phyloP scores from a whole-genome alignment of 179 eudicot genomes.

The Silene vulgaris region DNA sequence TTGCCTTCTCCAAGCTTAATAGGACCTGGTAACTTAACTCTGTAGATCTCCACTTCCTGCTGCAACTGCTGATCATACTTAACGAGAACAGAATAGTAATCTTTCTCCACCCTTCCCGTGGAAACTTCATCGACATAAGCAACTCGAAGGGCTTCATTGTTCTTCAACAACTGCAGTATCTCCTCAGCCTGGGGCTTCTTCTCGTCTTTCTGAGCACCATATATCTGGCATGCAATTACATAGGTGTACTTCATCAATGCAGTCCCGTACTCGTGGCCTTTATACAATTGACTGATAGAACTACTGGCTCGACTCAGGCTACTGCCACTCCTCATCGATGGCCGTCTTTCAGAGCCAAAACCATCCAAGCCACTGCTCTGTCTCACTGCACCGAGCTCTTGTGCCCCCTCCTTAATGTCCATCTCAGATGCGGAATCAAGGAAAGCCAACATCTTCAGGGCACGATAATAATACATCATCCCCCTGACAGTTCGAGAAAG shows the following conservation, averaged over 20 bases:
- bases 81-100: conserved; percentile 78
- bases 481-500: conserved; percentile 89
- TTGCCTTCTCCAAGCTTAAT: conserved; percentile 92
- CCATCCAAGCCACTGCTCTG: conserved; percentile 41
- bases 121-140: conserved; percentile 84
- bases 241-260: conserved; percentile 84
- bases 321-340: conserved; percentile 34
- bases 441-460: conserved; percentile 86
- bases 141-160: conserved; percentile 88
- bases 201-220: conserved; percentile 76
- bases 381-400: conserved; percentile 57
- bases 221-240: conserved; percentile 88
- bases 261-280: conserved; percentile 88
- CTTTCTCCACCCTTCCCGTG: conserved; percentile 50
- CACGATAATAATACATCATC: conserved; percentile 93
- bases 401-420: conserved; percentile 76
- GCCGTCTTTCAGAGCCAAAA: conserved; percentile 35
- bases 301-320: conserved; percentile 69
- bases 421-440: conserved; percentile 93
- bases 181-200: conserved; percentile 85
- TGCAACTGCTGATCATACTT: conserved; percentile 72
- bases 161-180: conserved; percentile 65
- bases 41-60: conserved; percentile 79
- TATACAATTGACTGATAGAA: conserved; percentile 56
- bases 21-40: conserved; percentile 83